Evolutionary conservation across 2,329 filamentous ascomycete genomes (phyloP), one percentile per base, ranked within the genome.

Genomic region (Elsinoe fawcettii): DNA sequence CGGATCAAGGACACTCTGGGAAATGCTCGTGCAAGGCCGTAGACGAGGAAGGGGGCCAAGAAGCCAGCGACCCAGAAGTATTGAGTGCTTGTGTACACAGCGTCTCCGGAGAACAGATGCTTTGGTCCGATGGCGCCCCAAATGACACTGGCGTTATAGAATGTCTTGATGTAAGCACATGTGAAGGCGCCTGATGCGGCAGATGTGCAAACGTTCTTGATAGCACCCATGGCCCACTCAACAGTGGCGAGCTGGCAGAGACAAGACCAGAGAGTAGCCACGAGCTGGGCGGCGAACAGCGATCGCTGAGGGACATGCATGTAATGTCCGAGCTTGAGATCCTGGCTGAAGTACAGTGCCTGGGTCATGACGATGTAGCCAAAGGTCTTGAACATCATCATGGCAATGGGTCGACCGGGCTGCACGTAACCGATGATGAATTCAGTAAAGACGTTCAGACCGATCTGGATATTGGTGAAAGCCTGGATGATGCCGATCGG

Each of bases 301-400:
- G 87, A 84, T n/a, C 85, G 80, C 0, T 87, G 88, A 1, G 88
- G 88, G 12, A 92, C 88, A 70, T 91, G 90, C 86, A 91, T 90
- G 71, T 92, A 91, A 67, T 91, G 87, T 11, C 87, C 90, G 0
- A 95, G 80, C 71, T 95, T 95, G 53, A 95, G 78, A 69, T 95
- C 90, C 1, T 87, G 85, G 1, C 88, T 86, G 67, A 95, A 95
- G 67, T 95, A 93, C 69, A 95, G 86, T 25, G 90, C 90, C 73
- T 95, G 90, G 0, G 61, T 62, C 25, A 65, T 60, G 43, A 64
- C 60, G 32, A 69, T 67, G 59, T 93, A 95, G 60, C 88, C 89
- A 68, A 93, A 95, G 0, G 88, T 93, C 49, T 92, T 88, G 65
- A 95, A 95, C 34, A 95, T 88, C 90, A 95, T 95, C 70, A 95